Evolutionary conservation across 1,284 basidiomycete genomes (phyloP), one percentile per base, ranked within the genome.

Genomic region (Earliella scabrosa): DNA sequence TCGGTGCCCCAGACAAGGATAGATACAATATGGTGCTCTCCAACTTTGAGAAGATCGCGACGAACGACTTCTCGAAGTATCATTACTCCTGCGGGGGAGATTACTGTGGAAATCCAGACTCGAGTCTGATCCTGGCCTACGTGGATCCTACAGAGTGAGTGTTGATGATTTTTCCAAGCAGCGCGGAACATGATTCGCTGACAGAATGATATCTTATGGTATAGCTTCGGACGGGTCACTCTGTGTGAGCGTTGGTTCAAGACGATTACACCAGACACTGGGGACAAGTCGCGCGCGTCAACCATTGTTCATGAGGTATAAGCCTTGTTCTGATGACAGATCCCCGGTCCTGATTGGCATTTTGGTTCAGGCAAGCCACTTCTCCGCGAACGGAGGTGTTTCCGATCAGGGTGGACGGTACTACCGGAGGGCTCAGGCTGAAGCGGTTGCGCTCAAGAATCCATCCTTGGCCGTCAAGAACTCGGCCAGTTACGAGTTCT

Each of bases 401-500:
- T 4, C 32, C 11, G 32, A 34, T 10, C 3, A 13, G 13, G 32
- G n/a, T n/a, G n/a, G n/a, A n/a, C n/a, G n/a, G n/a, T n/a, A 34
- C 3, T 34, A 34, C 32, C 11, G 32, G 32, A 34, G 11, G 13
- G 13, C 2, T 16, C 13, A 34, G n/a, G 32, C 32, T 47, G 73
- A 73, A 66, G 47, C 60, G 9, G 67, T 81, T 27, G 77, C 78
- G 1, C 66, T 59, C 26, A 73, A 70, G 66, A 70, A 72, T 62
- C 70, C 77, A 3, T 53, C 52, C 48, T 6, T 68, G 13, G 79
- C 77, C 4, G 68, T 79, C 52, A 39, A 60, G 23, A 82, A 82
- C 61, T 79, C 78, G 21, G 79, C 80, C 65, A 73, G 60, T 38
- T 77, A 80, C 63, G 79, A 82, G 62, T 81, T 81, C 69, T 81